Percentiles rank a stretch among this genome's conserved stretches.
Evolutionary conservation across 345 rosid genomes (phyloP).

Genomic region (Citrus glauca): DNA sequence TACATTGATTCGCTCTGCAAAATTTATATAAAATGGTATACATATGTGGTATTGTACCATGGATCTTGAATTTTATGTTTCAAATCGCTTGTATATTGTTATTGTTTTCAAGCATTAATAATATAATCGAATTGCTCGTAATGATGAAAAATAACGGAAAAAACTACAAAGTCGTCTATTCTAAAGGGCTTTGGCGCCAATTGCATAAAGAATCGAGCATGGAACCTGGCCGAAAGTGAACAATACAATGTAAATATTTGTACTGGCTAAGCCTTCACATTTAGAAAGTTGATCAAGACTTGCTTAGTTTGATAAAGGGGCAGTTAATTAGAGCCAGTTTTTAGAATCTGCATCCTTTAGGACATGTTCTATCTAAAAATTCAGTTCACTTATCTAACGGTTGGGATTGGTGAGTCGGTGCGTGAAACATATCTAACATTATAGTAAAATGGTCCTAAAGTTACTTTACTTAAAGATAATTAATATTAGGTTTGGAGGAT

Average conservation of each 20-base stretch:
- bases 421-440: slow-evolving; percentile 22
- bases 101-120: not conserved
- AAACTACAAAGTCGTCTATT: not conserved
- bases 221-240: slow-evolving; percentile 22
- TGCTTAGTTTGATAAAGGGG: not conserved
- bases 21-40: too few species aligned
- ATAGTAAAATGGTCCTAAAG: slow-evolving; percentile 3
- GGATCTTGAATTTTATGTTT: not conserved
- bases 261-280: not conserved
- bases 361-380: slow-evolving; percentile 21
- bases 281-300: not conserved
- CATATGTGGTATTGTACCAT: too few species aligned
- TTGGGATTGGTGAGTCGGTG: slow-evolving; percentile 37
- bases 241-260: not conserved
- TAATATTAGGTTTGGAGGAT: not conserved
- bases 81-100: not conserved
- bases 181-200: not conserved
- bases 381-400: not conserved
- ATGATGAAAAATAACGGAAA: too few species aligned
- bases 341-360: slow-evolving; percentile 19
- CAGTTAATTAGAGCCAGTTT: slow-evolving; percentile 3
- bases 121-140: too few species aligned
- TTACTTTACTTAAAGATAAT: not conserved
- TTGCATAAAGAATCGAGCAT: slow-evolving; percentile 1
- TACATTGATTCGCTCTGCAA: too few species aligned